Percentiles rank a stretch among this genome's conserved stretches.
These are phyloP conservation scores for Lactifluus piperatus DNA, from an alignment of 768 basidiomycete genomes.

Conservation along the genomic window DNA sequence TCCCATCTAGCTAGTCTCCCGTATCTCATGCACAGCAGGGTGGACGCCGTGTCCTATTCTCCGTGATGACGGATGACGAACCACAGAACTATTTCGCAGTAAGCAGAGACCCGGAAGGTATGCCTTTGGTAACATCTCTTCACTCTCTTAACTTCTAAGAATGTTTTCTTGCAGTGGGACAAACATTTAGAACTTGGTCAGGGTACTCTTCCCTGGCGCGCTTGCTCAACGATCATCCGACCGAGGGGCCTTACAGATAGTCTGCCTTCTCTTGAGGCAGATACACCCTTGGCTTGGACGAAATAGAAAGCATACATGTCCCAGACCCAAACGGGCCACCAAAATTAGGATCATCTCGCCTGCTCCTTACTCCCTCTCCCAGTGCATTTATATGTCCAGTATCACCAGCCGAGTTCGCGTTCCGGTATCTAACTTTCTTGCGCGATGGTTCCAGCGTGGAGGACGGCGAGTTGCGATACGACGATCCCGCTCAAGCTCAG, in stretches of 20 bases:
- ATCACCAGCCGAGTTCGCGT: constrained; percentile 34
- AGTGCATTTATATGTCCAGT: neutral
- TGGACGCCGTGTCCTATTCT: constrained; percentile 23
- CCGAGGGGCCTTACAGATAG: constrained; percentile 14
- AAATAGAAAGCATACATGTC: constrained; percentile 67
- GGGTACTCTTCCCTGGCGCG: constrained; percentile 52
- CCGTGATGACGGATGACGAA: constrained; percentile 44
- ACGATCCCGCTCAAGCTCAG: constrained; percentile 62
- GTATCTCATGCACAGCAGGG: constrained; percentile 11
- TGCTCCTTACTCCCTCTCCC: neutral
- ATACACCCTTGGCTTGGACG: constrained; percentile 82
- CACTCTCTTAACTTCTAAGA: neutral
- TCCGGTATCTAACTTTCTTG: constrained; percentile 86
- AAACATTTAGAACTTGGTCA: constrained; percentile 77
- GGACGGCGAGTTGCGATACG: constrained; percentile 78
- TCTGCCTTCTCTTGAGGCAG: constrained; percentile 63
- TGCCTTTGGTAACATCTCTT: neutral
- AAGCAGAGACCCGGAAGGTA: constrained; percentile 92
- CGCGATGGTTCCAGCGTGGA: constrained; percentile 87
- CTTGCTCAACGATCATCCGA: constrained; percentile 55
- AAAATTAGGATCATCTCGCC: constrained; percentile 22
- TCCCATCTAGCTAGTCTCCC: neutral
- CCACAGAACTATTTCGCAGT: constrained; percentile 75
- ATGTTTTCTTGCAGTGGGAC: constrained; percentile 52
- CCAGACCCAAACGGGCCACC: constrained; percentile 55